These are phyloP conservation scores for Arabidopsis suecica DNA, from an alignment of 345 rosid genomes.

Conservation along the genomic window DNA sequence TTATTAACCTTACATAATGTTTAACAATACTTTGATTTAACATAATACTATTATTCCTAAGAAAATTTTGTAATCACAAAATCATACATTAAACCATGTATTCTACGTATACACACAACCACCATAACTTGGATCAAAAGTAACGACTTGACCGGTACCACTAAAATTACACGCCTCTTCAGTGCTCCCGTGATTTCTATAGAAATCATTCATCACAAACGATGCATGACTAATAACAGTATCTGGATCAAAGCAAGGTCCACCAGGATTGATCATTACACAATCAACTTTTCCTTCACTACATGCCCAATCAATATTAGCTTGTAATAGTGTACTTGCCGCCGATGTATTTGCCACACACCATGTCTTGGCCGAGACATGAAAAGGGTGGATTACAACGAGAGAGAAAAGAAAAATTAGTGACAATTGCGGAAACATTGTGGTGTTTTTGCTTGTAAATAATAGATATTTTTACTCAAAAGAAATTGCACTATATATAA, in stretches of 20 bases:
- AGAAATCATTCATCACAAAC: slow-evolving; percentile 22
- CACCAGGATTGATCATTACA: not conserved
- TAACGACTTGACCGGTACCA: not conserved
- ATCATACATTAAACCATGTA: not conserved
- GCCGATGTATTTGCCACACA: not conserved
- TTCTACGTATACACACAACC: not conserved
- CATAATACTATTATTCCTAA: not conserved
- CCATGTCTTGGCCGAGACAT: not conserved
- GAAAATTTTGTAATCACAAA: not conserved
- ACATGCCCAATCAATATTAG: not conserved
- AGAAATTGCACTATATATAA: no score
- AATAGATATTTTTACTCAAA: no score
- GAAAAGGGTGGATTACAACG: not conserved
- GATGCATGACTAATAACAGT: not conserved
- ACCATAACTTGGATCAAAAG: not conserved
- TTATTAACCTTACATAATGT: not conserved
- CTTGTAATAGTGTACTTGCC: not conserved
- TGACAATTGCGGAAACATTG: not conserved
- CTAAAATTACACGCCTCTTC: not conserved
- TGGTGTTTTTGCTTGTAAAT: no score
- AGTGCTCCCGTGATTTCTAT: not conserved
- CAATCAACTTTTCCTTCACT: not conserved
- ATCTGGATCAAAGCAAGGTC: not conserved
- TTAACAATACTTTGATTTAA: not conserved
- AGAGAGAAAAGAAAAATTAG: not conserved